Conservation (phyloP, 352 stramenopile genomes). For the Globisporangium carolinianum region DNA sequence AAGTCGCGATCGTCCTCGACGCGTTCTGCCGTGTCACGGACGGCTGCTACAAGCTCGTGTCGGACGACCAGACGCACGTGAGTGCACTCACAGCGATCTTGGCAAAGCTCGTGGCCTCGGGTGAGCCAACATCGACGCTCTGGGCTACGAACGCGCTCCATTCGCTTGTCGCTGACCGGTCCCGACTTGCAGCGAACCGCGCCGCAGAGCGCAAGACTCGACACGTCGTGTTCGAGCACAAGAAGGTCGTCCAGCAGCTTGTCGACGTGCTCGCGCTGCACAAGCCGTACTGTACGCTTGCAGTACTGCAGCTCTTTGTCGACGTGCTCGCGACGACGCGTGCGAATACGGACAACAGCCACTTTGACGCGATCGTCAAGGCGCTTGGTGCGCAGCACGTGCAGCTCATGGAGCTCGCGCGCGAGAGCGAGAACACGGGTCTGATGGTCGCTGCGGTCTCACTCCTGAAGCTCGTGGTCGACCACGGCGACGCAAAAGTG, state of each 20-base stretch:
- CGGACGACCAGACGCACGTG: slow-evolving; percentile 37
- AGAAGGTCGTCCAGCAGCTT: slow-evolving; percentile 52
- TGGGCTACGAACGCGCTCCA: slow-evolving; percentile 61
- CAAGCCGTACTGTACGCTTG: slow-evolving; percentile 44
- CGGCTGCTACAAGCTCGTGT: slow-evolving; percentile 56
- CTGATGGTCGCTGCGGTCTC: slow-evolving; percentile 50
- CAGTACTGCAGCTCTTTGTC: slow-evolving; percentile 53
- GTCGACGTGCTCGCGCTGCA: slow-evolving; percentile 41
- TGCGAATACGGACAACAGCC: slow-evolving; percentile 60
- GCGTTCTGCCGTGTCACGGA: slow-evolving; percentile 69
- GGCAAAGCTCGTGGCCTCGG: slow-evolving; percentile 40
- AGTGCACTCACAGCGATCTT: slow-evolving; percentile 32
- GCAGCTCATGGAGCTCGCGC: slow-evolving; percentile 41
- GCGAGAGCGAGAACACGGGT: slow-evolving; percentile 42
- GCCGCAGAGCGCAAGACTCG: slow-evolving; percentile 50
- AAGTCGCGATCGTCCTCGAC: slow-evolving; percentile 63
- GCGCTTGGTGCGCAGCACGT: slow-evolving; percentile 41
- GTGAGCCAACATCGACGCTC: slow-evolving; percentile 39
- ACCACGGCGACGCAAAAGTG: slow-evolving; percentile 52
- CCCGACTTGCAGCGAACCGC: slow-evolving; percentile 26
- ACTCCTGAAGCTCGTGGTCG: slow-evolving; percentile 63
- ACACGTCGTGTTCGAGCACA: slow-evolving; percentile 51
- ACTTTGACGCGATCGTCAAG: slow-evolving; percentile 72
- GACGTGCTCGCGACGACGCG: slow-evolving; percentile 58
- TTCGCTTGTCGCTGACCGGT: slow-evolving; percentile 51